Conservation (phyloP, 345 rosid genomes). For the Boechera retrofracta region DNA sequence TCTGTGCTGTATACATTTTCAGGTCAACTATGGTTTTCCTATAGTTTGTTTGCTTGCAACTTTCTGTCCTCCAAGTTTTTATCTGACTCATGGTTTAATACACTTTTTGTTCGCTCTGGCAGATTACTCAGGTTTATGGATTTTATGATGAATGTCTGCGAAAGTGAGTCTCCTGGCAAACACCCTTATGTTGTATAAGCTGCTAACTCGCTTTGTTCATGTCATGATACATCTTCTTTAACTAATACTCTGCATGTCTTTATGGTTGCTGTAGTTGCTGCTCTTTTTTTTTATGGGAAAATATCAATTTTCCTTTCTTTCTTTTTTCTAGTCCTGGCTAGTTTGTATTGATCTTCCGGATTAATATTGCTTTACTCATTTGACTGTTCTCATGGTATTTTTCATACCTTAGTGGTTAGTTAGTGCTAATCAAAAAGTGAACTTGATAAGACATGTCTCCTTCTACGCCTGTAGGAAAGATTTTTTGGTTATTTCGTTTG, state of each 20-base stretch:
- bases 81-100: conserved; percentile 42
- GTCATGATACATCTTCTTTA: conserved; percentile 1
- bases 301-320: neutral
- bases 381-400: neutral
- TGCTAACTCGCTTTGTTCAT: conserved; percentile 6
- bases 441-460: neutral
- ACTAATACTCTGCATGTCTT: neutral
- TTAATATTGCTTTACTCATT: neutral
- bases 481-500: conserved; percentile 11
- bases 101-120: conserved; percentile 43
- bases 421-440: conserved; percentile 7
- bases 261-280: conserved; percentile 15
- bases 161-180: conserved; percentile 70
- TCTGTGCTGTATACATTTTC: conserved; percentile 2
- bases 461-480: neutral
- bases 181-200: conserved; percentile 10
- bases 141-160: conserved; percentile 98
- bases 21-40: neutral
- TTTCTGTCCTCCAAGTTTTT: conserved; percentile 6
- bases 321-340: neutral
- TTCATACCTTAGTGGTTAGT: conserved; percentile 6
- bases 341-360: neutral
- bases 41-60: neutral
- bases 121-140: conserved; percentile 99
- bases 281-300: conserved; percentile 13